These are phyloP conservation scores for Diaporthe sp. DNA, from an alignment of 2,329 filamentous ascomycete species.

Conservation along the genomic window DNA sequence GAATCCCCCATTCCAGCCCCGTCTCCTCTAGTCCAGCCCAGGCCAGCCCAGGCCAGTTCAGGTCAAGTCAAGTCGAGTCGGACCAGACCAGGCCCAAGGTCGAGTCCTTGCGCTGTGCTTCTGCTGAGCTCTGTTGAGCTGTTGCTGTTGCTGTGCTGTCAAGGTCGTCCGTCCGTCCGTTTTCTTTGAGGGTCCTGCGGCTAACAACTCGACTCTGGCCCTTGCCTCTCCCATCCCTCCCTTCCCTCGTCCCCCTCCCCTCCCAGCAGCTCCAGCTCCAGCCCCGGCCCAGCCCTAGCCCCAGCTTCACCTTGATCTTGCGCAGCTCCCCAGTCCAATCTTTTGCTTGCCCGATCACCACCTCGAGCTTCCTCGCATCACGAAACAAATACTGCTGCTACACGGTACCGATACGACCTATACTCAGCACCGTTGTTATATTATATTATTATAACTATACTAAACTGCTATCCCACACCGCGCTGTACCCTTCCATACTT, in stretches of 20 bases:
- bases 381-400: background rate
- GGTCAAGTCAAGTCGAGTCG: slow-evolving; percentile 6
- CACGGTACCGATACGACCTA: background rate
- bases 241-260: background rate
- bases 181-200: slow-evolving; percentile 25
- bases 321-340: slow-evolving; percentile 12
- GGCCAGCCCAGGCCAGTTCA: slow-evolving; percentile 1
- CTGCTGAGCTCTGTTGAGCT: slow-evolving; percentile 21
- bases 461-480: background rate
- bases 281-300: background rate
- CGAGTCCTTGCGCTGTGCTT: background rate
- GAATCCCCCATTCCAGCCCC: slow-evolving; percentile 21
- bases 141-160: background rate
- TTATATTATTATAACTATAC: slow-evolving; percentile 14
- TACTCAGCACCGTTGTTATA: background rate
- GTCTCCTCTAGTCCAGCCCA: slow-evolving; percentile 18
- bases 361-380: slow-evolving; percentile 16
- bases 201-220: slow-evolving; percentile 9
- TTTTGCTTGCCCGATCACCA: background rate
- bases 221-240: background rate
- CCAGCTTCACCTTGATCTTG: slow-evolving; percentile 5
- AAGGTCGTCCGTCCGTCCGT: slow-evolving; percentile 14
- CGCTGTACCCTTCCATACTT: background rate
- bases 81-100: slow-evolving; percentile 1
- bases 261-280: slow-evolving; percentile 6